Conservation (phyloP, 805 yeast species). For the Alloascoidea africana region DNA sequence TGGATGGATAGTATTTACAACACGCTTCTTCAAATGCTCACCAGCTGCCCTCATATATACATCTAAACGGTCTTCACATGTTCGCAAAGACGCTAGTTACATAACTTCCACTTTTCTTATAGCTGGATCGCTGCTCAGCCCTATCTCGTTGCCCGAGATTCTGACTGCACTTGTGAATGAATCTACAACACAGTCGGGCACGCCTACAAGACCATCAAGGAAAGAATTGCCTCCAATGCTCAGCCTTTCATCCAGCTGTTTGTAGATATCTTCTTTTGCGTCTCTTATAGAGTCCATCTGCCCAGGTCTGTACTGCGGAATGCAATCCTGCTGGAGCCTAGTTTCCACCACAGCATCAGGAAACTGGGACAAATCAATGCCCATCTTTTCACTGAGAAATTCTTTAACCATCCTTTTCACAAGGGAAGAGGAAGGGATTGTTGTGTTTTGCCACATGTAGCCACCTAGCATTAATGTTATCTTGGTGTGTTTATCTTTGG, state of each 20-base stretch:
- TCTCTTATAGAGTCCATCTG: constrained; percentile 29
- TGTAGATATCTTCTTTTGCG: constrained; percentile 18
- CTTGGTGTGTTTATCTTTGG: constrained; percentile 39
- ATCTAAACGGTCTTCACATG: too few species aligned
- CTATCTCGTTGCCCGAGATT: too few species aligned
- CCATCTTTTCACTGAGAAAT: constrained; percentile 25
- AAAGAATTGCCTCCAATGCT: constrained; percentile 69
- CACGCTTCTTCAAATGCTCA: too few species aligned
- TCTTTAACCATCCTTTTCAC: constrained; percentile 18
- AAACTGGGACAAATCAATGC: constrained; percentile 17
- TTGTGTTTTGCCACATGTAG: constrained; percentile 27
- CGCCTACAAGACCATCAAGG: constrained; percentile 74
- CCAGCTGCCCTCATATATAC: too few species aligned
- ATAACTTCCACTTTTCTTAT: too few species aligned
- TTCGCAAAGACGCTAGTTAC: too few species aligned
- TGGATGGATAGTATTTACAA: too few species aligned
- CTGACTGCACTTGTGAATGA: constrained; percentile 53
- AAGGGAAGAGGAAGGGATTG: constrained; percentile 13
- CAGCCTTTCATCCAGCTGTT: constrained; percentile 24
- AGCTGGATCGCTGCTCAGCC: too few species aligned
- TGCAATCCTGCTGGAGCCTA: constrained; percentile 36
- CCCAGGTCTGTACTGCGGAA: constrained; percentile 73
- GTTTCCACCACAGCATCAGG: constrained; percentile 19
- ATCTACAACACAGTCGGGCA: constrained; percentile 70
- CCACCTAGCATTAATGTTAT: constrained; percentile 91